Percentiles rank a stretch among this genome's conserved stretches.
These are phyloP conservation scores for Aspergillus aculeatinus DNA, from an alignment of 2,329 filamentous ascomycete species.

Conservation along the genomic window DNA sequence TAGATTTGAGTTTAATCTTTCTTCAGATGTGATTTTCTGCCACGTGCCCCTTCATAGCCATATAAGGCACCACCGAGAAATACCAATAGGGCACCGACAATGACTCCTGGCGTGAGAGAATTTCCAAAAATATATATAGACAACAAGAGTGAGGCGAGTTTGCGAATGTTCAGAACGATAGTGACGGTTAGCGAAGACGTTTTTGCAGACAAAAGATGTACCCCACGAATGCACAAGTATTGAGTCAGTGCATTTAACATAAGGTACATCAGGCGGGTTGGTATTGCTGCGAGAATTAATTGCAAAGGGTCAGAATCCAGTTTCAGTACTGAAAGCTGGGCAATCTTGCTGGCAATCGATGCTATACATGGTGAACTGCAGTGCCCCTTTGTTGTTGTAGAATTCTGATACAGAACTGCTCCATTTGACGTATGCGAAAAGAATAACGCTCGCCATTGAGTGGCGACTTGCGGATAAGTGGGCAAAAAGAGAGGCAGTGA, in stretches of 20 bases:
- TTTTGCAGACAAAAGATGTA: slow-evolving; percentile 86
- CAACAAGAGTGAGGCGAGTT: slow-evolving; percentile 83
- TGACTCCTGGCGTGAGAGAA: slow-evolving; percentile 69
- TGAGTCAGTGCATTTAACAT: slow-evolving; percentile 72
- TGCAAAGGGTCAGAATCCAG: slow-evolving; percentile 11
- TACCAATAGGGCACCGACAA: slow-evolving; percentile 78
- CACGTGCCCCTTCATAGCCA: slow-evolving; percentile 63
- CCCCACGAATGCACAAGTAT: slow-evolving; percentile 90
- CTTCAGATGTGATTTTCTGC: slow-evolving; percentile 27
- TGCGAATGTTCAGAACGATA: slow-evolving; percentile 92
- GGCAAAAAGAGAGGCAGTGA: slow-evolving; percentile 48
- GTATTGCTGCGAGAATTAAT: slow-evolving; percentile 28
- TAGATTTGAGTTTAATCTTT: slow-evolving; percentile 14
- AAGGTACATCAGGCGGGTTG: slow-evolving; percentile 41
- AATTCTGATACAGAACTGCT: neutral
- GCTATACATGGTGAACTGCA: neutral
- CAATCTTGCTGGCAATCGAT: neutral
- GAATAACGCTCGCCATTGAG: slow-evolving; percentile 38
- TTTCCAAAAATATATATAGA: slow-evolving; percentile 97
- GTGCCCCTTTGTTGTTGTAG: neutral
- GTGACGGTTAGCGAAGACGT: slow-evolving; percentile 93
- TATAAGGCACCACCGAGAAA: slow-evolving; percentile 91
- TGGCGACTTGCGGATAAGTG: slow-evolving; percentile 34
- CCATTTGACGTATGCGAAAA: slow-evolving; percentile 32
- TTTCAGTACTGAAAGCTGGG: neutral